A percentile compares a stretch with the other conserved stretches of the same genome.
Conservation (phyloP, 2,329 filamentous ascomycete genomes). For the Pseudogymnoascus destructans region DNA sequence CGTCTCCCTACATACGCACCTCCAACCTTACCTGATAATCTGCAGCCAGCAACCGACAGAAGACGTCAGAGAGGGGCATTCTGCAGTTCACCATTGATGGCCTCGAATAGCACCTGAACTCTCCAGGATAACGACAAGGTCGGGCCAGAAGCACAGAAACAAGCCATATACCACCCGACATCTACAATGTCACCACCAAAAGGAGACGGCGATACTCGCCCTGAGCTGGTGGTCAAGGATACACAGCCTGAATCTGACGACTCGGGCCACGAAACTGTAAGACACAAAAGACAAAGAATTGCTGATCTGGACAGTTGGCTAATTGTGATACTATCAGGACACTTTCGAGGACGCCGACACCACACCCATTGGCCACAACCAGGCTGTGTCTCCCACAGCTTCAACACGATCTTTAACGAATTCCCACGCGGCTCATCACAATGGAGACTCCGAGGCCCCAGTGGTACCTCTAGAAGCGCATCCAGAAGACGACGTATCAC, state of each 20-base stretch:
- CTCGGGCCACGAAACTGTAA: conserved; percentile 5
- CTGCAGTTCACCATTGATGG: conserved; percentile 12
- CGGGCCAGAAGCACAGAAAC: not conserved
- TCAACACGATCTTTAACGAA: conserved; percentile 1
- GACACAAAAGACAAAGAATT: not conserved
- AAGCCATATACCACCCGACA: not conserved
- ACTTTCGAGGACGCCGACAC: conserved; percentile 74
- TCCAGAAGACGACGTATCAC: conserved; percentile 19
- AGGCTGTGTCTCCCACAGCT: not conserved
- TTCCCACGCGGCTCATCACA: not conserved
- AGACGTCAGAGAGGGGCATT: conserved; percentile 3
- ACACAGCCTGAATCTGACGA: not conserved
- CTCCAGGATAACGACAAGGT: conserved; percentile 9
- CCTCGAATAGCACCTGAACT: conserved; percentile 12
- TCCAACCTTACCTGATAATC: conserved; percentile 1
- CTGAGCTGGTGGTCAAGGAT: not conserved
- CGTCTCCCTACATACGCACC: conserved; percentile 6
- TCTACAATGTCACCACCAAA: not conserved
- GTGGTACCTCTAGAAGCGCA: conserved; percentile 27
- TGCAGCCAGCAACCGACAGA: not conserved
- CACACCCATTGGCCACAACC: conserved; percentile 14
- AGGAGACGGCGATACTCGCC: not conserved
- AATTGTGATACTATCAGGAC: conserved; percentile 37
- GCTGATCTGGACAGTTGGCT: not conserved
- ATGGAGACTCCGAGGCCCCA: conserved; percentile 19